These are phyloP conservation scores for Curvularia spicifera DNA, from an alignment of 2,329 filamentous ascomycete species.

Conservation along the genomic window DNA sequence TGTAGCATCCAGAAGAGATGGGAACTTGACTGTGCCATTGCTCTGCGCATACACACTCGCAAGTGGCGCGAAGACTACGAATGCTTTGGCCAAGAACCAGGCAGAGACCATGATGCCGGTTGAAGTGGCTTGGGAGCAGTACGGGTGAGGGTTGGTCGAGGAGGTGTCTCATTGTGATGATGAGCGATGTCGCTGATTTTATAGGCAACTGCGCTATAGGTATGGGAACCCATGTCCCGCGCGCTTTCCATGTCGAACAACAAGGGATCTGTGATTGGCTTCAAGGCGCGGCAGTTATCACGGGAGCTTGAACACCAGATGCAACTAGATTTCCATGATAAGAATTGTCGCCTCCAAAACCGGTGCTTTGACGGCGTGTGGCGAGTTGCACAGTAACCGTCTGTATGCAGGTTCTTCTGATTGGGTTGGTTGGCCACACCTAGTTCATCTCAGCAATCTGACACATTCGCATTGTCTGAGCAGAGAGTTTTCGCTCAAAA, in stretches of 20 bases:
- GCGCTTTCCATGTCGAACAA: constrained; percentile 20
- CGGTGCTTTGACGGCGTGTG: not conserved
- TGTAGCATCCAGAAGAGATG: constrained; percentile 58
- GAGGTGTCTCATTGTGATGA: not conserved
- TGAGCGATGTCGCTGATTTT: constrained; percentile 11
- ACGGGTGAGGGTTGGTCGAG: not conserved
- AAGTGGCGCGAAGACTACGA: constrained; percentile 31
- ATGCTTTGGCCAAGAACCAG: constrained; percentile 24
- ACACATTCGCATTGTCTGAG: not conserved
- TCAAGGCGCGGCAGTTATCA: constrained; percentile 7
- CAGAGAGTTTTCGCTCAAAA: not conserved
- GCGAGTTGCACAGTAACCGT: not conserved
- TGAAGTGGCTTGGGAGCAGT: not conserved
- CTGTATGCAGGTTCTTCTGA: constrained; percentile 7
- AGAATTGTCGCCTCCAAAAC: constrained; percentile 6
- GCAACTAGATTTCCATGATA: constrained; percentile 28
- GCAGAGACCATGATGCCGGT: constrained; percentile 31
- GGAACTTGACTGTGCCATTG: constrained; percentile 25
- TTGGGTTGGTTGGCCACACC: not conserved
- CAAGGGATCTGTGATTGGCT: not conserved
- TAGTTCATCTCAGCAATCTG: not conserved
- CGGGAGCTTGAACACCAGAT: constrained; percentile 18
- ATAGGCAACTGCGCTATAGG: constrained; percentile 16
- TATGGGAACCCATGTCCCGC: constrained; percentile 17
- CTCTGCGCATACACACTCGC: constrained; percentile 24